These are phyloP conservation scores for Gypsophila paniculata DNA, from an alignment of 179 eudicot species.

Conservation along the genomic window DNA sequence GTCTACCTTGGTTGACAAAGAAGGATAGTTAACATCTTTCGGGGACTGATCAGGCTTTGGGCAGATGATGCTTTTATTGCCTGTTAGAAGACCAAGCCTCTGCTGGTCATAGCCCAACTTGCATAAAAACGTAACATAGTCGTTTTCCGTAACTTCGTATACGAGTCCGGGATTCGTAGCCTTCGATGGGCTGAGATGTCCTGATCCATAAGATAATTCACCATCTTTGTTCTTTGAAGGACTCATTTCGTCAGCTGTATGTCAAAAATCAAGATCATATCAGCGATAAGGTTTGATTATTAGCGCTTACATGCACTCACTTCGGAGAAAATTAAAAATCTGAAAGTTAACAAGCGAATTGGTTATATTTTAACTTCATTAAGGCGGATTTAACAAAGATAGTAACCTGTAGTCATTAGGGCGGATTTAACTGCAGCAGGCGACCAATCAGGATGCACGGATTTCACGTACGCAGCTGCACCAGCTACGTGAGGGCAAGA, in stretches of 20 bases:
- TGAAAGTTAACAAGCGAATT: neutral
- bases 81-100: constrained; percentile 5
- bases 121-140: constrained; percentile 33
- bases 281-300: neutral
- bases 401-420: constrained; percentile 35
- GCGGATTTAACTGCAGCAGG: constrained; percentile 34
- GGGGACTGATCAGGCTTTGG: neutral
- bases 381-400: too few relatives aligned
- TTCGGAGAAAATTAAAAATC: neutral
- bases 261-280: neutral
- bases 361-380: too few relatives aligned
- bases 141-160: constrained; percentile 22
- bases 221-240: constrained; percentile 20
- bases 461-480: constrained; percentile 35
- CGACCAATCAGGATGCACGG: constrained; percentile 41
- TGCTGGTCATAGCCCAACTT: constrained; percentile 9
- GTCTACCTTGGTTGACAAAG: constrained; percentile 16
- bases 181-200: constrained; percentile 30
- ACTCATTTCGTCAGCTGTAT: constrained; percentile 30
- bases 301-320: too few relatives aligned
- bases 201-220: constrained; percentile 41
- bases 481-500: constrained; percentile 40
- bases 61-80: constrained; percentile 22
- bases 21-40: constrained; percentile 36
- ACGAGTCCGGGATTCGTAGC: constrained; percentile 33